Conservation (phyloP, 1,139 yeast species). For the Protomyces macrosporus region DNA sequence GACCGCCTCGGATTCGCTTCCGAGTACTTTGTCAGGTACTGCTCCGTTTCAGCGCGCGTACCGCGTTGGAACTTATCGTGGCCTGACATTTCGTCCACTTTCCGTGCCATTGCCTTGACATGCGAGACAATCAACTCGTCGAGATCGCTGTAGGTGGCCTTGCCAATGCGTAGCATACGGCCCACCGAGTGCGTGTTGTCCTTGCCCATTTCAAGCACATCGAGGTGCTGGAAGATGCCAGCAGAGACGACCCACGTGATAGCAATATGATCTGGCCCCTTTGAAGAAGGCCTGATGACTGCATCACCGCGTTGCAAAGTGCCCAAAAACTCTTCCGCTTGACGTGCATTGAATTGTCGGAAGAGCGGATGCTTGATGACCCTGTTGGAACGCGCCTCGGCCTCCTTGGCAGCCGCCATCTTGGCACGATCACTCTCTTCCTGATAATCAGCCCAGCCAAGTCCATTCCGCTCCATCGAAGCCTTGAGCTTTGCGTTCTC, state of each 20-base stretch:
- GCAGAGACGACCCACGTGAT: slow-evolving; percentile 96
- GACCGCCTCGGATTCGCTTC: slow-evolving; percentile 87
- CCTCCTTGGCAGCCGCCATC: slow-evolving; percentile 49
- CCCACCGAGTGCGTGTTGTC: slow-evolving; percentile 60
- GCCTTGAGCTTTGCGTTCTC: neutral
- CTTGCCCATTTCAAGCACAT: slow-evolving; percentile 68
- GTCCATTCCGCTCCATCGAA: slow-evolving; percentile 37
- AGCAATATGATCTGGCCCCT: slow-evolving; percentile 80
- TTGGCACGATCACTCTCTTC: slow-evolving; percentile 61
- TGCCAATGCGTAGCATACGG: slow-evolving; percentile 56
- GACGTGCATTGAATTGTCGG: slow-evolving; percentile 72
- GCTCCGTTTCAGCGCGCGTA: slow-evolving; percentile 60
- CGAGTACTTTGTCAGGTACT: slow-evolving; percentile 84
- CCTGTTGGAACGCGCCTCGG: slow-evolving; percentile 56
- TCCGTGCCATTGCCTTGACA: slow-evolving; percentile 75
- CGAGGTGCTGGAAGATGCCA: slow-evolving; percentile 83
- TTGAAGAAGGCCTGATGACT: slow-evolving; percentile 90
- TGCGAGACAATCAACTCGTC: slow-evolving; percentile 91
- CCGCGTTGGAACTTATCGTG: slow-evolving; percentile 88
- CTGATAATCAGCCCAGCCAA: slow-evolving; percentile 73
- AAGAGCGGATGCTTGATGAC: slow-evolving; percentile 89
- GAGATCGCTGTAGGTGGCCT: slow-evolving; percentile 66
- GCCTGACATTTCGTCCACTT: slow-evolving; percentile 76
- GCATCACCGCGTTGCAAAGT: slow-evolving; percentile 85
- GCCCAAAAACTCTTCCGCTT: slow-evolving; percentile 91